phyloP scores from a whole-genome alignment of 352 stramenopile genomes.

The Globisporangium yorkense region DNA sequence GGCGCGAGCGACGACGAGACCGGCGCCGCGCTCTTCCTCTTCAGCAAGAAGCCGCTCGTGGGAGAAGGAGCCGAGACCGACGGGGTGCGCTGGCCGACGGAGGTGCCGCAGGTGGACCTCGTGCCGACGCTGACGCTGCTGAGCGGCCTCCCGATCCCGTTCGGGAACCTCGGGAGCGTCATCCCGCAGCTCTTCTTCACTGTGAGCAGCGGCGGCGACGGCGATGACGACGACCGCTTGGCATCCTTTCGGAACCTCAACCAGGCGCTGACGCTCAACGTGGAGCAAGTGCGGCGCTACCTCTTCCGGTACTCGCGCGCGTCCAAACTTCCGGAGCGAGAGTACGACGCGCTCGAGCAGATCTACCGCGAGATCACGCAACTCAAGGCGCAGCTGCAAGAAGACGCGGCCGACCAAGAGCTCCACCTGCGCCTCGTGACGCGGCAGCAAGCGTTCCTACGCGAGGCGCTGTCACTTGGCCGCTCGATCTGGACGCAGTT shows the following conservation, averaged over 20 bases:
- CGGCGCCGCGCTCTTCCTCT: conserved; percentile 93
- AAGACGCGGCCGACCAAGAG: conserved; percentile 17
- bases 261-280: conserved; percentile 72
- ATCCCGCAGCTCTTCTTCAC: conserved; percentile 85
- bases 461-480: conserved; percentile 53
- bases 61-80: conserved; percentile 6
- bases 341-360: conserved; percentile 50
- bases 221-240: conserved; percentile 3
- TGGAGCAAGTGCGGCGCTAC: conserved; percentile 80
- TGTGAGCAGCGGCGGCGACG: not conserved
- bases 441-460: conserved; percentile 52
- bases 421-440: conserved; percentile 28
- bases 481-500: conserved; percentile 87
- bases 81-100: conserved; percentile 8
- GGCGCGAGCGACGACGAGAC: conserved; percentile 94
- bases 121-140: conserved; percentile 94
- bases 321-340: conserved; percentile 55
- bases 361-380: conserved; percentile 34
- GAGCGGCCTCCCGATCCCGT: conserved; percentile 93
- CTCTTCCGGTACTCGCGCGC: conserved; percentile 58
- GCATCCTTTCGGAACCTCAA: conserved; percentile 45
- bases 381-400: conserved; percentile 23
- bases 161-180: conserved; percentile 92
- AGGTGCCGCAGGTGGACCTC: conserved; percentile 94
- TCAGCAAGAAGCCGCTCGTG: conserved; percentile 52